phyloP scores from a whole-genome alignment of 345 rosid species.

The Eucalyptus regnans region DNA sequence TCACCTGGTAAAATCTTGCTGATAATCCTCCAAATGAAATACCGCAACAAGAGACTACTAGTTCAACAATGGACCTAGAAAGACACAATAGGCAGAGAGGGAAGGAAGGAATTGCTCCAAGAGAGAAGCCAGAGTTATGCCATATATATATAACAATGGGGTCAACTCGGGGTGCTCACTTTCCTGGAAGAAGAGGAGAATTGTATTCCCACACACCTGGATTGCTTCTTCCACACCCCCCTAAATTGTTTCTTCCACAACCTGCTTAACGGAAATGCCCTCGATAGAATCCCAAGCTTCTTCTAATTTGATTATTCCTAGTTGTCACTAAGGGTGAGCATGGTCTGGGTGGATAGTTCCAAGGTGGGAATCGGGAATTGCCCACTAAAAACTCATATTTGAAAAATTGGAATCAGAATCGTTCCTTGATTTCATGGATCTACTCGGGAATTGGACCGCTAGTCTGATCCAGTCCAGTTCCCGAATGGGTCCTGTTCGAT shows the following conservation, averaged over 20 bases:
- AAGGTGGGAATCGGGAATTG: too few species aligned
- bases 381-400: rapidly evolving
- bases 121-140: not conserved
- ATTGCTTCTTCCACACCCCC: not conserved
- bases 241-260: not conserved
- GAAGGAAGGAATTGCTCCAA: not conserved
- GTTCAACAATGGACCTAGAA: not conserved
- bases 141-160: too few species aligned
- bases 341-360: rapidly evolving
- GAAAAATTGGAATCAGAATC: too few species aligned
- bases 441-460: rapidly evolving
- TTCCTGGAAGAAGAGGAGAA: not conserved
- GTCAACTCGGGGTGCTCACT: rapidly evolving
- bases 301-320: not conserved
- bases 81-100: not conserved
- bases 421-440: rapidly evolving
- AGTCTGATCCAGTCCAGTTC: rapidly evolving
- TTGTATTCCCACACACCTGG: not conserved
- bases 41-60: not conserved
- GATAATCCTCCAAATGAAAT: not conserved
- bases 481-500: rapidly evolving
- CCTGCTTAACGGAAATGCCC: not conserved
- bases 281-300: not conserved
- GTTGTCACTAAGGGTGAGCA: not conserved
- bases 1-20: not conserved